phyloP scores from a whole-genome alignment of 306 rosid species.

The Clitoria ternatea region DNA sequence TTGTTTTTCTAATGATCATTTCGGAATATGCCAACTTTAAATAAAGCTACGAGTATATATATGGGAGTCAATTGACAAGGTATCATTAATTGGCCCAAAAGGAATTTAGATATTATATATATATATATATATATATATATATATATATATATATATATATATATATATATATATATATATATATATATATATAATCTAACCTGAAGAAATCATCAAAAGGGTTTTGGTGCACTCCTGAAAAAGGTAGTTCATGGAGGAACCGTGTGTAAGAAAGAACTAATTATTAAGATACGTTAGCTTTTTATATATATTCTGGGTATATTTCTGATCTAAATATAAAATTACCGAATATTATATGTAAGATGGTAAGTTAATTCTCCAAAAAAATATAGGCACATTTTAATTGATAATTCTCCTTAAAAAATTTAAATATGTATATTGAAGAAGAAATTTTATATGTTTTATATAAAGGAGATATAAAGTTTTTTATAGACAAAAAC shows the following conservation, averaged over 20 bases:
- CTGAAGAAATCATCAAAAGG: conserved; percentile 4
- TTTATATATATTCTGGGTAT: not conserved
- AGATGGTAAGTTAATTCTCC: conserved; percentile 27
- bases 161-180: too few relatives aligned
- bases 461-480: too few relatives aligned
- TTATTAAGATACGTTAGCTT: conserved; percentile 13
- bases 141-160: too few relatives aligned
- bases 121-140: too few relatives aligned
- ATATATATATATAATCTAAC: conserved; percentile 20
- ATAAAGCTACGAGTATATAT: not conserved
- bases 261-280: conserved; percentile 13
- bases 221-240: conserved; percentile 24
- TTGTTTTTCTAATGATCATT: not conserved
- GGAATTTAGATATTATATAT: too few relatives aligned
- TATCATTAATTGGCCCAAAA: conserved; percentile 23
- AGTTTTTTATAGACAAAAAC: too few relatives aligned
- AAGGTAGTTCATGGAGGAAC: conserved; percentile 22
- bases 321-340: not conserved
- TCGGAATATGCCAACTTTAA: not conserved
- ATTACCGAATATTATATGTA: not conserved
- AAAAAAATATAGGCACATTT: conserved; percentile 17
- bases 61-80: not conserved
- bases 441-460: too few relatives aligned
- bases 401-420: too few relatives aligned
- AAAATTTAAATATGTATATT: too few relatives aligned